phyloP scores from a whole-genome alignment of 495 filamentous ascomycete genomes.

The Tirmania nivea region DNA sequence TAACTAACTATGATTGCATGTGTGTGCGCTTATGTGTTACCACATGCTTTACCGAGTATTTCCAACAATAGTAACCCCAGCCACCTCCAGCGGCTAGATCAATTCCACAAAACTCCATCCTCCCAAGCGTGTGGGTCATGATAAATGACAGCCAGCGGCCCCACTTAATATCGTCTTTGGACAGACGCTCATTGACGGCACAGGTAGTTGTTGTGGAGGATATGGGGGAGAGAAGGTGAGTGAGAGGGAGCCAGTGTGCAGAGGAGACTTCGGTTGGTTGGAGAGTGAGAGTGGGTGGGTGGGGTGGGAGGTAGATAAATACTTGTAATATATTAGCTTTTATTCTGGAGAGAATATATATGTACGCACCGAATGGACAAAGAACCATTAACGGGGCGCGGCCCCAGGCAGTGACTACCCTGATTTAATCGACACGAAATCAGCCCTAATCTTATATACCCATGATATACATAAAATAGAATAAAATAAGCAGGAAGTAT shows the following conservation, averaged over 20 bases:
- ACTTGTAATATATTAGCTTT: constrained; percentile 17
- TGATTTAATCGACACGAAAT: too few relatives aligned
- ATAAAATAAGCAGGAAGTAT: too few relatives aligned
- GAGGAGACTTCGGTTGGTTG: constrained; percentile 56
- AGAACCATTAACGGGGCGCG: too few relatives aligned
- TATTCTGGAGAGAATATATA: too few relatives aligned
- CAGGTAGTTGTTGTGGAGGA: constrained; percentile 41
- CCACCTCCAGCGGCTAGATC: constrained; percentile 23
- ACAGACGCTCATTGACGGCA: constrained; percentile 44
- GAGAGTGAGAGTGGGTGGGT: constrained; percentile 36
- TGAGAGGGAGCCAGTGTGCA: constrained; percentile 55
- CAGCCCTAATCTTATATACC: too few relatives aligned
- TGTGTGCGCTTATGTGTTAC: too few relatives aligned
- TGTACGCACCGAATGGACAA: too few relatives aligned
- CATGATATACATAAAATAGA: too few relatives aligned
- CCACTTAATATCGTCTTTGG: constrained; percentile 21
- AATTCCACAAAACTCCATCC: constrained; percentile 53
- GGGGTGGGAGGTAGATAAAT: constrained; percentile 38
- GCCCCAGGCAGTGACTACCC: too few relatives aligned
- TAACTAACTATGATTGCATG: too few relatives aligned
- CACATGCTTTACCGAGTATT: too few relatives aligned
- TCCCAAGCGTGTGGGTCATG: constrained; percentile 35
- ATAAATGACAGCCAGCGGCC: constrained; percentile 30
- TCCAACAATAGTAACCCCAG: background rate
- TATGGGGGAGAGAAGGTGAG: constrained; percentile 38